Conservation (phyloP, 768 basidiomycete species). For the Xerocomellus intermedius region DNA sequence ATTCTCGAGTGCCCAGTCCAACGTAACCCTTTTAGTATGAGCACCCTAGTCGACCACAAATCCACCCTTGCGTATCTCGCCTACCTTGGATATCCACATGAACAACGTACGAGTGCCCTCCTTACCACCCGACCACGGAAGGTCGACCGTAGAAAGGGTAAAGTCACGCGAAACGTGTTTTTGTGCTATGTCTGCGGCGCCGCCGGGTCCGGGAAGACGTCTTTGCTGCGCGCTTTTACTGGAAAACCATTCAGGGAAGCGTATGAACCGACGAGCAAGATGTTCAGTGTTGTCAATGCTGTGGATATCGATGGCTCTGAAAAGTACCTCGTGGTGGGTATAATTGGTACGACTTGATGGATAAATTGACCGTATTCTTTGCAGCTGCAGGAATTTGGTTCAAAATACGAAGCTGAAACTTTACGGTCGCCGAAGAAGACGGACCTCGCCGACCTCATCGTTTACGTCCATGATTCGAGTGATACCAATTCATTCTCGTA, state of each 20-base stretch:
- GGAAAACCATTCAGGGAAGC: conserved; percentile 70
- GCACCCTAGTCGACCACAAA: conserved; percentile 90
- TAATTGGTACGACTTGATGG: background rate
- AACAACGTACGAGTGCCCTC: conserved; percentile 78
- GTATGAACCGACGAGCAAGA: conserved; percentile 88
- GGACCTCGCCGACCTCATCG: conserved; percentile 89
- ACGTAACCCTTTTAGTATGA: conserved; percentile 64
- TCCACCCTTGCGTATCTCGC: conserved; percentile 93
- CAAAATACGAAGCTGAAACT: conserved; percentile 89
- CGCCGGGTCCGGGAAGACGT: conserved; percentile 94
- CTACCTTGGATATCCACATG: conserved; percentile 86
- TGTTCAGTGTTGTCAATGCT: conserved; percentile 89
- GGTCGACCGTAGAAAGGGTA: conserved; percentile 81
- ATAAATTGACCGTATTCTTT: background rate
- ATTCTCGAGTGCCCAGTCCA: background rate
- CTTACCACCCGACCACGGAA: conserved; percentile 84
- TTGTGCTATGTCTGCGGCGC: conserved; percentile 93
- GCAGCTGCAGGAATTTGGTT: conserved; percentile 96
- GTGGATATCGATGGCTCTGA: conserved; percentile 94
- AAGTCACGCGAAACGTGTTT: conserved; percentile 88
- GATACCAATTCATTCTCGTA: conserved; percentile 99
- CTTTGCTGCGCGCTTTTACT: conserved; percentile 79
- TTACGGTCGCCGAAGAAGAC: conserved; percentile 87
- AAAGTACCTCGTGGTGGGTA: conserved; percentile 91
- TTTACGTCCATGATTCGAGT: conserved; percentile 96